phyloP scores from a whole-genome alignment of 2,329 filamentous ascomycete species.

The Phialemoniopsis sp. region DNA sequence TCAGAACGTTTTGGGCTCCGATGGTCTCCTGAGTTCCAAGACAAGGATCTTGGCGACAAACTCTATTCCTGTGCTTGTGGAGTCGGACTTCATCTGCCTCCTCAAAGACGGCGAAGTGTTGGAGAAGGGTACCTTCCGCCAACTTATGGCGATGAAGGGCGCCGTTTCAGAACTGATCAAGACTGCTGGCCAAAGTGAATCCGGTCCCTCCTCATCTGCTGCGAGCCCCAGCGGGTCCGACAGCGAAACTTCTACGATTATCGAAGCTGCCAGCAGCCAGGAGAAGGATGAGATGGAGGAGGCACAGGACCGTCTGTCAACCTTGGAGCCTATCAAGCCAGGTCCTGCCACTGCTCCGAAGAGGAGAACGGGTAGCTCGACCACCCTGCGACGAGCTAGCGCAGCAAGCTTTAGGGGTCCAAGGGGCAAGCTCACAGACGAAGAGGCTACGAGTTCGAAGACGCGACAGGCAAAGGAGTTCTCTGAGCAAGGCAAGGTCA shows the following conservation, averaged over 20 bases:
- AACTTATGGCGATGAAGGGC: conserved; percentile 91
- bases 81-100: conserved; percentile 85
- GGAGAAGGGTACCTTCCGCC: conserved; percentile 85
- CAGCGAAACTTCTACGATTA: conserved; percentile 56
- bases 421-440: conserved; percentile 78
- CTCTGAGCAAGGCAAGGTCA: conserved; percentile 92
- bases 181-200: conserved; percentile 60
- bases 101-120: conserved; percentile 78
- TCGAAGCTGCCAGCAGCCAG: conserved; percentile 40
- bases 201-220: conserved; percentile 28
- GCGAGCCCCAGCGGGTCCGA: conserved; percentile 28
- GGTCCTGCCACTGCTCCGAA: conserved; percentile 38
- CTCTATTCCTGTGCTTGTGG: conserved; percentile 83
- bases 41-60: conserved; percentile 94
- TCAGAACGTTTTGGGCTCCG: conserved; percentile 84
- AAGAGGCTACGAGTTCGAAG: conserved; percentile 72
- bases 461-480: conserved; percentile 86
- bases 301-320: conserved; percentile 71
- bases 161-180: conserved; percentile 81
- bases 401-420: conserved; percentile 86
- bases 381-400: conserved; percentile 83
- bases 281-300: conserved; percentile 69
- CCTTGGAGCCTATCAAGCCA: conserved; percentile 69
- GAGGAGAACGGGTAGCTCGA: conserved; percentile 64
- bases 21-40: conserved; percentile 78